phyloP scores from a whole-genome alignment of 495 filamentous ascomycete species.

The Penicillium coffeae region DNA sequence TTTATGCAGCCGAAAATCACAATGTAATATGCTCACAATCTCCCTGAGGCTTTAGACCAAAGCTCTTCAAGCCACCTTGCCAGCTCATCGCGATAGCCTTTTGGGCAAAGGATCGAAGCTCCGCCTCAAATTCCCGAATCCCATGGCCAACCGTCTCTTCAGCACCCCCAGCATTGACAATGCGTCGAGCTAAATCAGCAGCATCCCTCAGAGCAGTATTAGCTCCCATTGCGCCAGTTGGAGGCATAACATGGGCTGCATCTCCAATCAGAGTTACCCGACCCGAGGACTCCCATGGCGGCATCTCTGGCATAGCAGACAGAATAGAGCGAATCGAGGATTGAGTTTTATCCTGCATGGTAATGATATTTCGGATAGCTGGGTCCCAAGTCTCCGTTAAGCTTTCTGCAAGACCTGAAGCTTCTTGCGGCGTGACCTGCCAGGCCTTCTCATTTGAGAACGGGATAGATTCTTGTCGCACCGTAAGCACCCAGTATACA shows the following conservation, averaged over 20 bases:
- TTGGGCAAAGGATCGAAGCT: conserved; percentile 24
- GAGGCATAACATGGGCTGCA: conserved; percentile 59
- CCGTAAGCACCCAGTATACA: conserved; percentile 37
- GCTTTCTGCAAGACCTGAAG: conserved; percentile 17
- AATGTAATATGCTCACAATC: conserved; percentile 20
- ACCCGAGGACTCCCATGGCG: conserved; percentile 26
- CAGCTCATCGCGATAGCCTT: conserved; percentile 22
- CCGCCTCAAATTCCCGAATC: conserved; percentile 28
- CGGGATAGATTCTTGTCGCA: conserved; percentile 16
- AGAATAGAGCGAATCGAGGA: conserved; percentile 30
- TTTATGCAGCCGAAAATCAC: background rate
- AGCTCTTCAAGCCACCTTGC: conserved; percentile 23
- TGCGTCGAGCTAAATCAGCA: conserved; percentile 21
- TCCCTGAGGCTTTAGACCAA: conserved; percentile 24
- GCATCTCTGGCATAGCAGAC: conserved; percentile 37
- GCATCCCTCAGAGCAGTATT: conserved; percentile 52
- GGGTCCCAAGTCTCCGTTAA: conserved; percentile 28
- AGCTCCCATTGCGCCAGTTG: conserved; percentile 56
- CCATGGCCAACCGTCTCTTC: conserved; percentile 20
- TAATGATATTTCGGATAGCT: conserved; percentile 30
- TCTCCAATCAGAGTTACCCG: conserved; percentile 60
- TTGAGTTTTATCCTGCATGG: conserved; percentile 28
- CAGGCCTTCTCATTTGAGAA: conserved; percentile 20
- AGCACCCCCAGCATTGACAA: conserved; percentile 24
- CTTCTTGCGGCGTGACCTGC: conserved; percentile 12